Percentiles rank a stretch among this genome's conserved stretches.
phyloP scores from a whole-genome alignment of 768 basidiomycete species.

The Podaxis pistillaris region DNA sequence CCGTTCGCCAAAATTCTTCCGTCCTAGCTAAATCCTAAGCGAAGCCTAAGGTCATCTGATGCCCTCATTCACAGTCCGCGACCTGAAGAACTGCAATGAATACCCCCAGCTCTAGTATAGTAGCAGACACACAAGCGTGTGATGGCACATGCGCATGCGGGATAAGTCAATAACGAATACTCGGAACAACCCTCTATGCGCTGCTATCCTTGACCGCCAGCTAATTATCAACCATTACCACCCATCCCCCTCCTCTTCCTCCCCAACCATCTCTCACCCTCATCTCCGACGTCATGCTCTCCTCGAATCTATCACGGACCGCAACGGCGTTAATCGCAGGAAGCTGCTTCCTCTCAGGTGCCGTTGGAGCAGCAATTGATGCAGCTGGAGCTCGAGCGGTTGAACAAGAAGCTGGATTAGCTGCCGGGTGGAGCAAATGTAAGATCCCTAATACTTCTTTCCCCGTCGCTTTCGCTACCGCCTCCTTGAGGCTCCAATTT shows the following conservation, averaged over 20 bases:
- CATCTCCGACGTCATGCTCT: neutral
- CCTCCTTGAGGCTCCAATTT: neutral
- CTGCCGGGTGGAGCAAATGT: constrained; percentile 10
- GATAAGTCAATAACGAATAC: neutral
- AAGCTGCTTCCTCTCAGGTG: neutral
- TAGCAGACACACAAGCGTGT: neutral
- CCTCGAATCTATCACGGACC: neutral
- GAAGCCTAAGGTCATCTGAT: constrained; percentile 6
- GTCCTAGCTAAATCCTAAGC: neutral
- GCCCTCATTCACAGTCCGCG: neutral
- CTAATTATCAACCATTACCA: neutral
- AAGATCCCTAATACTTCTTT: neutral
- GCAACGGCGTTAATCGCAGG: neutral
- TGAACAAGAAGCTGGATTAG: neutral
- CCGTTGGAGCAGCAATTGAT: constrained; percentile 7
- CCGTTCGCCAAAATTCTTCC: neutral
- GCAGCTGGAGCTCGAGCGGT: neutral
- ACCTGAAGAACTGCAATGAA: neutral
- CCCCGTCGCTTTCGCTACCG: neutral
- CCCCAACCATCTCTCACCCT: neutral
- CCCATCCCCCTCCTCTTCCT: neutral
- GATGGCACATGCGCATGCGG: neutral
- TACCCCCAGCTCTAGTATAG: neutral
- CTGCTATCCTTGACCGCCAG: neutral
- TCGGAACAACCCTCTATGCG: neutral